A percentile compares a stretch with the other conserved stretches of the same genome.
Conservation (phyloP, 352 stramenopile species). For the Globisporangium okanoganense region DNA sequence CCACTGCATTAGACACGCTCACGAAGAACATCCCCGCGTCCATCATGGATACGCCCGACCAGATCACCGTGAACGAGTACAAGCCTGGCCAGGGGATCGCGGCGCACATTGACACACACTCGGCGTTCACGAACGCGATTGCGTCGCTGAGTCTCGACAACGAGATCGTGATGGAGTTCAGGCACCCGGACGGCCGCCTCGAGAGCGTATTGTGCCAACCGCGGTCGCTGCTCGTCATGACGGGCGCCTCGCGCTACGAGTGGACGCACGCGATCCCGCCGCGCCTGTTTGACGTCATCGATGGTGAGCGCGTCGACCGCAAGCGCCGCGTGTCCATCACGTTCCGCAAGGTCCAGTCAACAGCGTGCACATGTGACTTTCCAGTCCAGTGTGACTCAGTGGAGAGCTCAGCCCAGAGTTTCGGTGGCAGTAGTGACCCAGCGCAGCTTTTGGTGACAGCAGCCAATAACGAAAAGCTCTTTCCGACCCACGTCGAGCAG, state of each 20-base stretch:
- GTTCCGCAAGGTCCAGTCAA: conserved; percentile 80
- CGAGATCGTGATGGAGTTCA: conserved; percentile 86
- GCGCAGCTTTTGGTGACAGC: background rate
- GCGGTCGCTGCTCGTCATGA: conserved; percentile 83
- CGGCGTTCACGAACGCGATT: conserved; percentile 81
- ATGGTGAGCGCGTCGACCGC: conserved; percentile 58
- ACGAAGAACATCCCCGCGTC: conserved; percentile 47
- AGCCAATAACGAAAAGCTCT: conserved; percentile 18
- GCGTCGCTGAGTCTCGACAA: conserved; percentile 72
- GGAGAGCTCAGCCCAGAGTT: background rate
- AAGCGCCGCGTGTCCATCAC: conserved; percentile 80
- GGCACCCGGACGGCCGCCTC: conserved; percentile 48
- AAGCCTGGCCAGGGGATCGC: conserved; percentile 85
- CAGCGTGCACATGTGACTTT: conserved; percentile 64
- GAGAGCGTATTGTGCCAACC: conserved; percentile 67
- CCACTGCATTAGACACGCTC: conserved; percentile 32
- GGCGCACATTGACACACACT: conserved; percentile 87
- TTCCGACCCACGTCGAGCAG: conserved; percentile 65
- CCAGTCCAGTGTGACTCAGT: conserved; percentile 57
- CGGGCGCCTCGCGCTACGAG: conserved; percentile 74
- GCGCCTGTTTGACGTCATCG: conserved; percentile 83
- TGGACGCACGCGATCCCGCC: conserved; percentile 88
- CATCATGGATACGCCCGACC: conserved; percentile 65
- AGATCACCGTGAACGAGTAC: conserved; percentile 91
- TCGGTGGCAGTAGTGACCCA: background rate